A percentile compares a stretch with the other conserved stretches of the same genome.
These are phyloP conservation scores for Phoma herbarum DNA, from an alignment of 2,329 filamentous ascomycete genomes.

Conservation along the genomic window DNA sequence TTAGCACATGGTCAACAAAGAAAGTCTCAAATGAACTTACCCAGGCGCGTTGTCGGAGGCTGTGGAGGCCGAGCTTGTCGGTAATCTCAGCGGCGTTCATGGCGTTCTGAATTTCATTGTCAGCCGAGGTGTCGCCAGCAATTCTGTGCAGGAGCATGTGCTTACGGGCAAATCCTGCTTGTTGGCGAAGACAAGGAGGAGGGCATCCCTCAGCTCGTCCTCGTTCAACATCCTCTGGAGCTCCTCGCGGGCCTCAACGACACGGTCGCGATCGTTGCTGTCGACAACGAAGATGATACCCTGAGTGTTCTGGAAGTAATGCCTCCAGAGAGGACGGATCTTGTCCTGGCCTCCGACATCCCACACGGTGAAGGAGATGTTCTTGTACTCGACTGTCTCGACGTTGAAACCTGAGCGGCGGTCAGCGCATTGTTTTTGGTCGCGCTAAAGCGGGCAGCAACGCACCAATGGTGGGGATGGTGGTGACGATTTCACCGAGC, in stretches of 20 bases:
- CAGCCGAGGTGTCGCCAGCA: conserved; percentile 4
- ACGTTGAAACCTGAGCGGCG: conserved; percentile 81
- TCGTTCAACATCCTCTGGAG: conserved; percentile 98
- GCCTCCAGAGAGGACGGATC: conserved; percentile 95
- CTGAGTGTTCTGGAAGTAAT: conserved; percentile 96
- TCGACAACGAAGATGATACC: conserved; percentile 99
- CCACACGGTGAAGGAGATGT: conserved; percentile 99
- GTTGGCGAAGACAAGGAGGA: conserved; percentile 96
- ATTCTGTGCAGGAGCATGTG: conserved; percentile 4
- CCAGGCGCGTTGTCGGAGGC: conserved; percentile 97
- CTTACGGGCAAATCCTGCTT: conserved; percentile 94
- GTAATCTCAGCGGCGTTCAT: conserved; percentile 99
- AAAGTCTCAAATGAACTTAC: conserved; percentile 66
- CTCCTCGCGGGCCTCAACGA: conserved; percentile 92
- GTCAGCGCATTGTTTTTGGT: conserved; percentile 36
- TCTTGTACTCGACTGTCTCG: conserved; percentile 98
- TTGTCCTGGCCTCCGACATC: conserved; percentile 99
- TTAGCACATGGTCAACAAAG: conserved; percentile 29
- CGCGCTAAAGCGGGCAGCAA: conserved; percentile 23
- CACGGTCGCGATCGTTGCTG: conserved; percentile 87
- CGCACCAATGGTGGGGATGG: conserved; percentile 89
- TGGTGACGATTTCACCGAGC: conserved; percentile 96
- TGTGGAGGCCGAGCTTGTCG: conserved; percentile 99
- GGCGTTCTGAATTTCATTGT: conserved; percentile 74
- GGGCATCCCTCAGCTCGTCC: conserved; percentile 94